Evolutionary conservation across 176 grass and related monocot species (phyloP).

Genomic region (Oryza longistaminata): DNA sequence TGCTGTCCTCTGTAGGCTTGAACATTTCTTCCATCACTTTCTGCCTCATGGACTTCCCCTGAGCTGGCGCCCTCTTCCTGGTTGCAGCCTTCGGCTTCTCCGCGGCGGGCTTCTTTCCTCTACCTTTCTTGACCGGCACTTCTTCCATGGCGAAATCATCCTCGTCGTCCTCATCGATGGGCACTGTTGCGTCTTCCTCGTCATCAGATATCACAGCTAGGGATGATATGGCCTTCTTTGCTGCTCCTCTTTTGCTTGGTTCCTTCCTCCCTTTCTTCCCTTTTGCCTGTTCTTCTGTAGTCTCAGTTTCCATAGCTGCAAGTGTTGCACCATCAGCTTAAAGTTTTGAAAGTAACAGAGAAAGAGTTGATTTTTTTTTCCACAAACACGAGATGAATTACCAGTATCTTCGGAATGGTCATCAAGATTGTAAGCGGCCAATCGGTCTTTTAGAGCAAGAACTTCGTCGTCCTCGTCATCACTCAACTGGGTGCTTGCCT

Average conservation of each 20-base stretch:
- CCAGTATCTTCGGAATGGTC: conserved; percentile 45
- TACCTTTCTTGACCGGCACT: conserved; percentile 46
- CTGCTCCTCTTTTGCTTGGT: conserved; percentile 48
- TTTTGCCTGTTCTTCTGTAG: conserved; percentile 6
- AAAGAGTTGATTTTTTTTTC: neutral
- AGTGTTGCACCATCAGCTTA: conserved; percentile 28
- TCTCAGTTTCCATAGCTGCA: conserved; percentile 52
- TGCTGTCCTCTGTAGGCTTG: conserved; percentile 43
- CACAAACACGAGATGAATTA: conserved; percentile 28
- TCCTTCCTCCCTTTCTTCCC: conserved; percentile 32
- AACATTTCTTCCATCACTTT: conserved; percentile 48
- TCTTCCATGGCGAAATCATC: conserved; percentile 32
- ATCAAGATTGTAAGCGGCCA: conserved; percentile 48
- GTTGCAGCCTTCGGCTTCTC: conserved; percentile 20
- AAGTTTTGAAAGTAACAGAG: neutral
- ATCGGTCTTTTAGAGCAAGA: conserved; percentile 40
- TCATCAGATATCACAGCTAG: conserved; percentile 44
- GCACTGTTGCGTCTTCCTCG: neutral
- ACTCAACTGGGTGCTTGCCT: conserved; percentile 40
- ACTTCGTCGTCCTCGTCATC: conserved; percentile 47
- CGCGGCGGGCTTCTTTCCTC: conserved; percentile 51
- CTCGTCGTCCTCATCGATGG: conserved; percentile 27
- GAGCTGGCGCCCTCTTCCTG: conserved; percentile 43
- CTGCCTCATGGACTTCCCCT: conserved; percentile 33
- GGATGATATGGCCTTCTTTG: conserved; percentile 37